Percentiles rank a stretch among this genome's conserved stretches.
phyloP scores from a whole-genome alignment of 441 rosid genomes.

The Corymbia citriodora region DNA sequence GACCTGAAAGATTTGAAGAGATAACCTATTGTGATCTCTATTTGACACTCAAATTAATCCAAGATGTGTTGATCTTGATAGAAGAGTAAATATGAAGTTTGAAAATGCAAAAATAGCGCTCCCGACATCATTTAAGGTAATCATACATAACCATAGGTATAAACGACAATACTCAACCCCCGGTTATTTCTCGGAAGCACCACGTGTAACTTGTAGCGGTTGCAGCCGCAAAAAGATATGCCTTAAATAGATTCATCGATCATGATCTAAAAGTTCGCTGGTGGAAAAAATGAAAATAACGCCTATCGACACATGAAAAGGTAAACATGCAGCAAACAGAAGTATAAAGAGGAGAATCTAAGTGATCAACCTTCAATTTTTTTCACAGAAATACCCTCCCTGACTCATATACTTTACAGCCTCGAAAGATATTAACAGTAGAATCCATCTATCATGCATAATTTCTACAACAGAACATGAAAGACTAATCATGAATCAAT shows the following conservation, averaged over 20 bases:
- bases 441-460: not conserved
- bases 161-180: not conserved
- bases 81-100: not conserved
- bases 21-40: not conserved
- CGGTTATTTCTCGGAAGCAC: not conserved
- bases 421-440: not conserved
- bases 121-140: not conserved
- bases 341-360: not conserved
- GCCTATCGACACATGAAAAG: not conserved
- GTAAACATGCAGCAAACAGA: not conserved
- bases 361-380: not conserved
- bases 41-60: not conserved
- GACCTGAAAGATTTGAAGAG: not conserved
- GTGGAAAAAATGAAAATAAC: not conserved
- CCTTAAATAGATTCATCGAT: not conserved
- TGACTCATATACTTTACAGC: not conserved
- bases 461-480: not conserved
- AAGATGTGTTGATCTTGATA: not conserved
- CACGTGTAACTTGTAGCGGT: not conserved
- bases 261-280: not conserved
- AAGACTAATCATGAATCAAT: not conserved
- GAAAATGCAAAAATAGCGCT: not conserved
- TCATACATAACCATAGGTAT: not conserved
- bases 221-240: not conserved
- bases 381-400: not conserved